Percentiles rank a stretch among this genome's conserved stretches.
These are phyloP conservation scores for Leccinum uliginosum DNA, from an alignment of 768 basidiomycete species.

Conservation along the genomic window DNA sequence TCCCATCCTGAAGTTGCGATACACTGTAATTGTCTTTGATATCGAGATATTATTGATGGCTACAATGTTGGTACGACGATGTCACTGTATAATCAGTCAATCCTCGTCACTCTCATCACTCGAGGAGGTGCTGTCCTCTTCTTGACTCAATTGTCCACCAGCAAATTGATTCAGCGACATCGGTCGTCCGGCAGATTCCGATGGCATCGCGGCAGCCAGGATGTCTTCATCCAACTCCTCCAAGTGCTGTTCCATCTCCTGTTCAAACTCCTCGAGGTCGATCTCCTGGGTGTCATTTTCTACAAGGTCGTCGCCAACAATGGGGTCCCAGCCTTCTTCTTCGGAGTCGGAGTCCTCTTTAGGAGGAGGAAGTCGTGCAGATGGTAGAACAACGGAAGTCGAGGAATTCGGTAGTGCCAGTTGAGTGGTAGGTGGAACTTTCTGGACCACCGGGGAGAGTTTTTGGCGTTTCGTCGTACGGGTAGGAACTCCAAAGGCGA, in stretches of 20 bases:
- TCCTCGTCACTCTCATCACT: constrained; percentile 56
- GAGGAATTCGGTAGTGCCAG: constrained; percentile 39
- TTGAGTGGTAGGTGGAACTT: constrained; percentile 12
- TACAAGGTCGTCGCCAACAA: constrained; percentile 24
- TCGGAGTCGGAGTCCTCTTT: constrained; percentile 41
- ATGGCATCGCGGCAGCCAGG: constrained; percentile 38
- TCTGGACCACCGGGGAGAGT: constrained; percentile 19
- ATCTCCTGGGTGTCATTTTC: constrained; percentile 33
- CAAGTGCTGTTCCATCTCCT: constrained; percentile 33
- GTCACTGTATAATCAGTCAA: constrained; percentile 18
- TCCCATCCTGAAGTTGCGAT: background rate
- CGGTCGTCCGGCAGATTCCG: constrained; percentile 35
- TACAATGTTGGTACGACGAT: constrained; percentile 5
- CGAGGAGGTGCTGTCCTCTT: constrained; percentile 49
- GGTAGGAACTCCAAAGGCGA: constrained; percentile 40
- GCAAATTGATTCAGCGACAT: constrained; percentile 51
- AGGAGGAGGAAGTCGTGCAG: constrained; percentile 23
- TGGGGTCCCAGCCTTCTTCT: constrained; percentile 51
- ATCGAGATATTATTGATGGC: constrained; percentile 3
- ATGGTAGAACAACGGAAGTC: constrained; percentile 28
- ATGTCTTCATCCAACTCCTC: constrained; percentile 50
- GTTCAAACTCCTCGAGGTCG: constrained; percentile 32
- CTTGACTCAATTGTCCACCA: constrained; percentile 34
- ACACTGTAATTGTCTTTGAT: constrained; percentile 1
- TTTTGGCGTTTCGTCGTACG: constrained; percentile 28